Base-by-base conservation (phyloP, 768 basidiomycete species). In the Termitomyces sp. region DNA sequence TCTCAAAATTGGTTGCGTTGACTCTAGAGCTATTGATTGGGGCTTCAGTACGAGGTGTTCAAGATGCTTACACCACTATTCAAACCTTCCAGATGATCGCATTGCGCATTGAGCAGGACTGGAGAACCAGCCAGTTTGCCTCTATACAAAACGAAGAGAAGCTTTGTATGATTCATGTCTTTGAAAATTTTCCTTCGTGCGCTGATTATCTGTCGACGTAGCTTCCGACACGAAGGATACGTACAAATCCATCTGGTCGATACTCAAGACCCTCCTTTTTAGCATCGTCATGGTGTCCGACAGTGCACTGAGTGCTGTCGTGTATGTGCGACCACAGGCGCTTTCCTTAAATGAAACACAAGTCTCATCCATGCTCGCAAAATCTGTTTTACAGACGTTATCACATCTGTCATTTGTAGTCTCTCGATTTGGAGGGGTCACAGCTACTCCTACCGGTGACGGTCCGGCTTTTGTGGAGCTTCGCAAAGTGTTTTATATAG, bases 241-340 rank as follows among this genome's bases (percentile, higher is more conserved):
- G 19, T 66, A 75, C 2, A 76, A 74, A n/a, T 69, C 75, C 2
- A 73, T 85, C 9, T 93, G 90, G 91, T 72, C 73, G 2, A 75
- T 80, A 25, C 76, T 91, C 63, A 93, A 91, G 69, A 89, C 85
- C 0, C 66, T 90, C 0, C 73, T 93, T n/a, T 93, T 93, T 68
- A 79, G 81, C 27, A 80, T 70, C 3, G 74, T 91, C 43, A 86
- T 91, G 84, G 68, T 92, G 21, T 71, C 81, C 4, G 86, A 91
- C 58, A 76, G 83, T 6, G 72, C 82, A 9, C 75, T 92, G 21
- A 77, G 78, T 8, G 69, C 81, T 1, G 69, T 81, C 5, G 70
- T 85, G 25, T 89, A 80, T 64, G 65, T 80, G 23, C 73, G 79
- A 9, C 78, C 83, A 17, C 57, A 64, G 2, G 61, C 63, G 35